A percentile compares a stretch with the other conserved stretches of the same genome.
These are phyloP conservation scores for Infundibulicybe gibba DNA, from an alignment of 768 basidiomycete species.

Conservation along the genomic window DNA sequence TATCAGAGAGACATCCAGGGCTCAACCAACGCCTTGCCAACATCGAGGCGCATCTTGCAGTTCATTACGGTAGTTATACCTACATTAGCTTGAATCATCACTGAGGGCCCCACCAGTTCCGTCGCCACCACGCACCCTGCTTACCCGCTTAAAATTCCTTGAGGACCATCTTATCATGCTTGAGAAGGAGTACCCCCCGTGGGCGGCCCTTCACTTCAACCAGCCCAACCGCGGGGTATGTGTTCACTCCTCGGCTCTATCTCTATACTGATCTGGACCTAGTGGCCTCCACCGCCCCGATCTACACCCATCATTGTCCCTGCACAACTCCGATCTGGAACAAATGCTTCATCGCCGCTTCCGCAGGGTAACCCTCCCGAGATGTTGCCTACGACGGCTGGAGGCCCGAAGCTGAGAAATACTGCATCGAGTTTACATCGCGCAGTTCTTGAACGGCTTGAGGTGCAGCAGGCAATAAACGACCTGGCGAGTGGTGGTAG, in stretches of 20 bases:
- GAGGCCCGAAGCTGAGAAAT: constrained; percentile 30
- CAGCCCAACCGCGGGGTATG: constrained; percentile 78
- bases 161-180: constrained; percentile 76
- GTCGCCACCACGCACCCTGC: constrained; percentile 59
- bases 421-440: constrained; percentile 62
- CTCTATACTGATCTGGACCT: background rate
- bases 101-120: constrained; percentile 48
- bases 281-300: constrained; percentile 87
- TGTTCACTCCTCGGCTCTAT: constrained; percentile 10
- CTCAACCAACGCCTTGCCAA: constrained; percentile 62
- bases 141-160: constrained; percentile 62
- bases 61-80: constrained; percentile 59
- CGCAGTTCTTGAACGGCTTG: constrained; percentile 71
- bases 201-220: constrained; percentile 87
- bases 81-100: background rate
- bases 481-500: constrained; percentile 27
- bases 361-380: constrained; percentile 2
- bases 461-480: constrained; percentile 68
- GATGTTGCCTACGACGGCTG: background rate
- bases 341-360: constrained; percentile 1
- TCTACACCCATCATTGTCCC: constrained; percentile 78
- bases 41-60: constrained; percentile 67
- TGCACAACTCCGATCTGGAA: constrained; percentile 31
- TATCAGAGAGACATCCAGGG: constrained; percentile 49
- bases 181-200: constrained; percentile 82